These are phyloP conservation scores for Fusarium goolgardi DNA, from an alignment of 2,329 filamentous ascomycete species.

Conservation along the genomic window DNA sequence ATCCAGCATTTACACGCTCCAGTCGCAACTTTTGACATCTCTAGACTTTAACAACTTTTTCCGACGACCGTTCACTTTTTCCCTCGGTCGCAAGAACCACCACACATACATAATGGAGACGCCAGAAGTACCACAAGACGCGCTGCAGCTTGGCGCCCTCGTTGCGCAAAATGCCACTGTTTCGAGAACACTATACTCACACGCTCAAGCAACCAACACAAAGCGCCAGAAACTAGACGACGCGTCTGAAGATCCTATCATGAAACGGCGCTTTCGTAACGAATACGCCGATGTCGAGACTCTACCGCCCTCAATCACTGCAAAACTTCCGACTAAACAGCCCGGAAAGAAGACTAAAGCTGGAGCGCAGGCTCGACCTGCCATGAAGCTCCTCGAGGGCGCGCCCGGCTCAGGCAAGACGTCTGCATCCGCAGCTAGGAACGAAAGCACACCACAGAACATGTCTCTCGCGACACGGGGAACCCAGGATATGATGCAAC, in stretches of 20 bases:
- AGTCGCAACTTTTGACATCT: slow-evolving; percentile 40
- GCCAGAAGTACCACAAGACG: slow-evolving; percentile 49
- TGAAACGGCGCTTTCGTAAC: slow-evolving; percentile 66
- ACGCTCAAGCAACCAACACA: slow-evolving; percentile 35
- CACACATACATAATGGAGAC: slow-evolving; percentile 50
- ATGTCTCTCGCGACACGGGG: slow-evolving; percentile 52
- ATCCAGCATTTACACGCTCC: slow-evolving; percentile 40
- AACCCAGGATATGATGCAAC: slow-evolving; percentile 51
- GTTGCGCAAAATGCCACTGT: slow-evolving; percentile 52
- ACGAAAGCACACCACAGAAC: slow-evolving; percentile 43
- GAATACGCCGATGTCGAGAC: slow-evolving; percentile 85
- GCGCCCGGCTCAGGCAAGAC: slow-evolving; percentile 53
- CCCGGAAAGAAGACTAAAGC: slow-evolving; percentile 62
- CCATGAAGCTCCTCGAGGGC: slow-evolving; percentile 56
- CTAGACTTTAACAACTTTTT: slow-evolving; percentile 35
- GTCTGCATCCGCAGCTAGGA: slow-evolving; percentile 34
- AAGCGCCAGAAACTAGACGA: slow-evolving; percentile 57
- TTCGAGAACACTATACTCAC: slow-evolving; percentile 51
- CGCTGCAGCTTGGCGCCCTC: slow-evolving; percentile 51
- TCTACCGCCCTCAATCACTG: slow-evolving; percentile 80
- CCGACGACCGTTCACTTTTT: slow-evolving; percentile 17
- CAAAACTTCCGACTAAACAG: slow-evolving; percentile 74
- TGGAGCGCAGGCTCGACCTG: slow-evolving; percentile 49
- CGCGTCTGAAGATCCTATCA: slow-evolving; percentile 50
- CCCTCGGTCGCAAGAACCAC: slow-evolving; percentile 13